Percentiles rank a stretch among this genome's conserved stretches.
Conservation (phyloP, 441 rosid species). For the Flueggea neowawraea region DNA sequence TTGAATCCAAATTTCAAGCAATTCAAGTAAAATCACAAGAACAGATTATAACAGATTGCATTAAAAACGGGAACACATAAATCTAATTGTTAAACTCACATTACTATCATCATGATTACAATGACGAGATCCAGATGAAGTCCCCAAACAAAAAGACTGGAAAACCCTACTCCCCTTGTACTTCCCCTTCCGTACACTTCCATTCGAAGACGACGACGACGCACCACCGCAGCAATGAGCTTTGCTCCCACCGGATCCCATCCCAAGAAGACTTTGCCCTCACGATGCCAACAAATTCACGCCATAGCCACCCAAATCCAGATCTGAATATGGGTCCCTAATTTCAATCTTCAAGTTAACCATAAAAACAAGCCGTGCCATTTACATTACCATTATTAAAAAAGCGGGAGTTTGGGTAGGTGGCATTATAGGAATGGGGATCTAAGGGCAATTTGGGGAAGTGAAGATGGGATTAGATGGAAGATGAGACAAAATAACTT, state of each 20-base stretch:
- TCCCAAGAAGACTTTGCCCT: constrained; percentile 12
- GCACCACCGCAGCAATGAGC: constrained; percentile 30
- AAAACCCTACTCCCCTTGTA: constrained; percentile 55
- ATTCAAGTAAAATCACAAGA: too few relatives aligned
- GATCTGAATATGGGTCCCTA: constrained; percentile 5
- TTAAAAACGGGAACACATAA: neutral
- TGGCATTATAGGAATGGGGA: constrained; percentile 7
- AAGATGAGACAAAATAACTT: constrained; percentile 43
- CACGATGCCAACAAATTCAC: constrained; percentile 16
- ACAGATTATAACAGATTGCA: too few relatives aligned
- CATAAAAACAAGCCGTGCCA: too few relatives aligned
- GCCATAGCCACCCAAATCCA: constrained; percentile 20
- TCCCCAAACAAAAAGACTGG: constrained; percentile 69
- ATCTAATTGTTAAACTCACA: constrained; percentile 23
- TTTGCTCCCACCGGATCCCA: constrained; percentile 94
- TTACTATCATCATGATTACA: constrained; percentile 22
- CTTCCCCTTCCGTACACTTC: constrained; percentile 38
- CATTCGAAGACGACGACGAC: constrained; percentile 21
- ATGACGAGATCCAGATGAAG: constrained; percentile 59
- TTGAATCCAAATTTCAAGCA: too few relatives aligned
- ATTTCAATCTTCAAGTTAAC: too few relatives aligned
- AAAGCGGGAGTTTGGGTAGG: neutral
- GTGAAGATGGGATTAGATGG: constrained; percentile 6
- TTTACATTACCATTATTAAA: too few relatives aligned
- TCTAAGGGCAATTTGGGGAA: constrained; percentile 21